Conservation (phyloP, 2,329 filamentous ascomycete genomes). For the Penicillium sp. region DNA sequence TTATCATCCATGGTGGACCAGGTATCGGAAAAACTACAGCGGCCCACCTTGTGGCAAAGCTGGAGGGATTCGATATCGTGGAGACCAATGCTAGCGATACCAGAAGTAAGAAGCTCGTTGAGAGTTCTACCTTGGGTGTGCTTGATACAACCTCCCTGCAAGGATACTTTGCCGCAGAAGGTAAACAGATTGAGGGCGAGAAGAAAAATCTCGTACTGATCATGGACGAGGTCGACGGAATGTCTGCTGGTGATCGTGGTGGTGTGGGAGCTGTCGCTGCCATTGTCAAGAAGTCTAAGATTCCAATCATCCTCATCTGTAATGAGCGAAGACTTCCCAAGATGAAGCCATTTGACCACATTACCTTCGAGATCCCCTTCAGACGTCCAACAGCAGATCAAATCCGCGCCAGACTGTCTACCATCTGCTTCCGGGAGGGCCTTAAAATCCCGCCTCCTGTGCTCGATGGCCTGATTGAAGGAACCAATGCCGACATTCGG, state of each 20-base stretch:
- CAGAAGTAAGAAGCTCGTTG: constrained; percentile 93
- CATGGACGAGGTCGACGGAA: constrained; percentile 99
- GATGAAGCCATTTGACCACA: constrained; percentile 96
- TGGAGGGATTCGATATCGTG: constrained; percentile 90
- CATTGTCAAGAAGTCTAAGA: constrained; percentile 90
- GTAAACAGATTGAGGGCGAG: constrained; percentile 72
- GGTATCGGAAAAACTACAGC: constrained; percentile 98
- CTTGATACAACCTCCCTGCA: constrained; percentile 91
- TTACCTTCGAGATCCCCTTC: constrained; percentile 83
- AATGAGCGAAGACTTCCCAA: constrained; percentile 91
- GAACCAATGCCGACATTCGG: constrained; percentile 91
- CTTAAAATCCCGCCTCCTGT: constrained; percentile 81
- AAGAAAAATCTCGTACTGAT: constrained; percentile 96
- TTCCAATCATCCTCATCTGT: constrained; percentile 96
- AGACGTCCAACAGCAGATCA: constrained; percentile 86
- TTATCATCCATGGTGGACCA: constrained; percentile 92
- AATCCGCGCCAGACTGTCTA: constrained; percentile 89
- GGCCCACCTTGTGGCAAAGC: constrained; percentile 87
- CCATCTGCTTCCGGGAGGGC: constrained; percentile 89
- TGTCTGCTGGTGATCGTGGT: constrained; percentile 95
- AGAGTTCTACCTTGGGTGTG: constrained; percentile 82
- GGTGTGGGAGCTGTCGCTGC: constrained; percentile 93
- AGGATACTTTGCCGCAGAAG: constrained; percentile 85
- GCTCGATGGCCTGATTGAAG: constrained; percentile 91
- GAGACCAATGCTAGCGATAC: constrained; percentile 97